Evolutionary conservation across 257 asterid species (phyloP).

Genomic region (Perilla frutescens): DNA sequence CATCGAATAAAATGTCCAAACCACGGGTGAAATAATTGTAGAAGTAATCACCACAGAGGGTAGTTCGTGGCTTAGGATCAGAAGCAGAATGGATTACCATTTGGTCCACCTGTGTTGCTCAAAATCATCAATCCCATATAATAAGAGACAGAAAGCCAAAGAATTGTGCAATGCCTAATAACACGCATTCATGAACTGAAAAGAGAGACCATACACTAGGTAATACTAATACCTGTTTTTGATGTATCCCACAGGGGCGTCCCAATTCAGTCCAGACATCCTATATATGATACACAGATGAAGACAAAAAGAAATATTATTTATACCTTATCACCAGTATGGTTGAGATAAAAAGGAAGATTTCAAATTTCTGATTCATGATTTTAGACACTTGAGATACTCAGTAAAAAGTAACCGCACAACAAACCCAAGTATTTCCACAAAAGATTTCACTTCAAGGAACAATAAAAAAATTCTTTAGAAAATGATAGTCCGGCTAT

Average conservation of each 20-base stretch:
- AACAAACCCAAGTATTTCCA: not conserved
- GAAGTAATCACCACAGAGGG: constrained; percentile 88
- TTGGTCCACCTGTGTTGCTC: constrained; percentile 70
- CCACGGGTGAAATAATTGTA: constrained; percentile 85
- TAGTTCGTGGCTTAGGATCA: constrained; percentile 79
- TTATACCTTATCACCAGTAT: constrained; percentile 4
- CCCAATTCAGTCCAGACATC: constrained; percentile 94
- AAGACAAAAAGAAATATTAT: not conserved
- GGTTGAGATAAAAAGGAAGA: constrained; percentile 19
- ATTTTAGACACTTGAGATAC: constrained; percentile 1
- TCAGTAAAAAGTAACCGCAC: not conserved
- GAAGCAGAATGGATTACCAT: constrained; percentile 91
- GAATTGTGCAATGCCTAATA: not conserved
- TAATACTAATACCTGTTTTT: constrained; percentile 40
- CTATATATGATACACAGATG: constrained; percentile 44
- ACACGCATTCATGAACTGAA: not conserved
- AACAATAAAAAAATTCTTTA: not conserved
- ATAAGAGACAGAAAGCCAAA: constrained; percentile 18
- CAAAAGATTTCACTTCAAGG: not conserved
- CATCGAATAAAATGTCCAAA: constrained; percentile 79
- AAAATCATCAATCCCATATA: constrained; percentile 32
- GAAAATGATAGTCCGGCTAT: not conserved
- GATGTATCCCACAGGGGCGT: constrained; percentile 88
- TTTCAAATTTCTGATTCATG: not conserved
- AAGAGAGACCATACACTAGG: constrained; percentile 15